A percentile compares a stretch with the other conserved stretches of the same genome.
These are phyloP conservation scores for Ganoderma meredithae DNA, from an alignment of 1,284 basidiomycete species.

Conservation along the genomic window DNA sequence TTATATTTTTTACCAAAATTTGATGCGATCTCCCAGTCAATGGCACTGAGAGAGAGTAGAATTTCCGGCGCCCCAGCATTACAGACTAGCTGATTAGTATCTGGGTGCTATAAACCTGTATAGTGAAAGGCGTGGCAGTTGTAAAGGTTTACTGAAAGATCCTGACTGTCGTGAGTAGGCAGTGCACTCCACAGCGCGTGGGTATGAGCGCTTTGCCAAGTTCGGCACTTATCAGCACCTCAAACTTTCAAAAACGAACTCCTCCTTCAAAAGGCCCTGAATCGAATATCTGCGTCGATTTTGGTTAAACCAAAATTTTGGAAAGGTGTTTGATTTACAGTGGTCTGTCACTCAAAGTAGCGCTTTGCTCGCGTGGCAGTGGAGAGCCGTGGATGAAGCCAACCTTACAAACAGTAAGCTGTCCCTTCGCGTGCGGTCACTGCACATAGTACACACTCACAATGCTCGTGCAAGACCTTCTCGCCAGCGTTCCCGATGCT, in stretches of 20 bases:
- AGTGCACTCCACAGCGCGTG: neutral
- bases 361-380: neutral
- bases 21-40: no score
- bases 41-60: no score
- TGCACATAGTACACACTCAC: neutral
- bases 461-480: neutral
- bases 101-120: no score
- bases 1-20: no score
- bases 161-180: neutral
- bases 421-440: neutral
- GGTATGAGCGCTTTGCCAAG: neutral
- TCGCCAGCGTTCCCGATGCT: neutral
- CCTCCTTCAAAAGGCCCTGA: neutral
- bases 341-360: neutral
- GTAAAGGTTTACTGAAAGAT: no score
- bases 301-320: neutral
- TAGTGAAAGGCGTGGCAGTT: no score
- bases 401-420: neutral
- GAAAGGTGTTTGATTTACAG: neutral
- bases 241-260: neutral
- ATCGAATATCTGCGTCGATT: neutral
- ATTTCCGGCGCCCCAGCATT: no score
- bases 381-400: constrained; percentile 1
- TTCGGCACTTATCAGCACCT: neutral
- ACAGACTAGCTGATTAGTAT: no score